Percentiles rank a stretch among this genome's conserved stretches.
phyloP scores from a whole-genome alignment of 371 early-diverging fungal species.

The Saksenaea oblongispora region DNA sequence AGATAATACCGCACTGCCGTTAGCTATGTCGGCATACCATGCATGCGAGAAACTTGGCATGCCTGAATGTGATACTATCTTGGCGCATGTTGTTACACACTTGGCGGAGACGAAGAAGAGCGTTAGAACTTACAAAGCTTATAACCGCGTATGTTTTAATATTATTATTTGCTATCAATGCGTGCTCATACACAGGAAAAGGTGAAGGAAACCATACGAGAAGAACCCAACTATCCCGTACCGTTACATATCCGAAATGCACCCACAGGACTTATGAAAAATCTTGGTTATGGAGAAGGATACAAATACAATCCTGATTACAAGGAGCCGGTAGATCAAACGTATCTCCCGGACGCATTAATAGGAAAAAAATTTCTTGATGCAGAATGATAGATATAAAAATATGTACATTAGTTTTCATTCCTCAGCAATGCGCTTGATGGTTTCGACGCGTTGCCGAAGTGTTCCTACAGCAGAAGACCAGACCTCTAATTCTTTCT shows the following conservation, averaged over 20 bases:
- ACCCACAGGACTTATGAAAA: slow-evolving; percentile 74
- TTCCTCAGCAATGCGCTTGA: slow-evolving; percentile 25
- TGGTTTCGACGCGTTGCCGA: slow-evolving; percentile 33
- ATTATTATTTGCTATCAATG: neutral
- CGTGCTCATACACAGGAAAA: slow-evolving; percentile 1
- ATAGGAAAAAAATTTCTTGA: slow-evolving; percentile 56
- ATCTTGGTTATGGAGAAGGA: slow-evolving; percentile 74
- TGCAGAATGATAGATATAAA: slow-evolving; percentile 9
- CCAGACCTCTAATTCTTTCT: slow-evolving; percentile 50
- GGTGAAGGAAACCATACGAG: slow-evolving; percentile 62
- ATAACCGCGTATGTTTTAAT: slow-evolving; percentile 48
- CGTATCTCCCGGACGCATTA: slow-evolving; percentile 74
- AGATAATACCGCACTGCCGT: slow-evolving; percentile 72
- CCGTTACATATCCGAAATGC: slow-evolving; percentile 89
- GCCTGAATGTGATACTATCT: slow-evolving; percentile 88
- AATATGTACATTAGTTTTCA: neutral
- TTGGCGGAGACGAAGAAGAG: slow-evolving; percentile 83
- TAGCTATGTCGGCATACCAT: slow-evolving; percentile 79
- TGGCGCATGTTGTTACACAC: slow-evolving; percentile 81
- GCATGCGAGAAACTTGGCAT: slow-evolving; percentile 87
- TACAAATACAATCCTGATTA: slow-evolving; percentile 88
- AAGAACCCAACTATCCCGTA: slow-evolving; percentile 73
- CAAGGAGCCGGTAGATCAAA: slow-evolving; percentile 73
- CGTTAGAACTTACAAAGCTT: slow-evolving; percentile 78
- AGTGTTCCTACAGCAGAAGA: slow-evolving; percentile 36